Base-by-base conservation (phyloP, 768 basidiomycete species). In the Boletus bicolor region DNA sequence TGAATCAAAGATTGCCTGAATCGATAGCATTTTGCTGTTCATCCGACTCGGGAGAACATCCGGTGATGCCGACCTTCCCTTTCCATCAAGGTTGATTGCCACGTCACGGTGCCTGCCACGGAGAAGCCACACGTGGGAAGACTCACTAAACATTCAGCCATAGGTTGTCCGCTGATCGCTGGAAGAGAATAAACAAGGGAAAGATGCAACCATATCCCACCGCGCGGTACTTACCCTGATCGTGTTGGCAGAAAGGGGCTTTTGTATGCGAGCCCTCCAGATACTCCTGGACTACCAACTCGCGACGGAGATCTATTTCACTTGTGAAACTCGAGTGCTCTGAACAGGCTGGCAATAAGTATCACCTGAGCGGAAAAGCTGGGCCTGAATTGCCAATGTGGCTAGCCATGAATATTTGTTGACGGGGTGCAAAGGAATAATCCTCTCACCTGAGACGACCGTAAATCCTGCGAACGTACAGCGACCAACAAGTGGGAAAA, bases 61-160 rank as follows among this genome's bases (percentile, higher is more conserved):
- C 32, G 24, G 26, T 32, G 17, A 17, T 24, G 35, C 44, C 30
- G 39, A 38, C 34, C 39, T n/a, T 26, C 42, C 37, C 11, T 15
- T 34, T 30, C 12, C 19, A 26, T 43, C 55, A 28, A 34, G 26
- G 44, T 21, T 38, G 49, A 17, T 37, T 60, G 61, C 58, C 61
- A 64, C 51, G 62, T 64, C 60, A 44, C 36, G 12, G 36, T 4
- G 21, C 46, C 28, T 48, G 35, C 30, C 11, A 35, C 51, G 43
- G 26, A 26, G 32, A 39, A 38, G 6, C 24, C 8, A 7, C 11
- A 26, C 12, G 47, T 34, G 54, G 35, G 41, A 43, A 51, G 37
- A 44, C 24, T 36, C 24, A 17, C 47, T 28, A 37, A 32, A 32
- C 26, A 15, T 11, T 37, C n/a, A 30, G n/a, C 4, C 36, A 3